These are phyloP conservation scores for Paecilomyces sp. DNA, from an alignment of 2,329 filamentous ascomycete genomes.

Conservation along the genomic window DNA sequence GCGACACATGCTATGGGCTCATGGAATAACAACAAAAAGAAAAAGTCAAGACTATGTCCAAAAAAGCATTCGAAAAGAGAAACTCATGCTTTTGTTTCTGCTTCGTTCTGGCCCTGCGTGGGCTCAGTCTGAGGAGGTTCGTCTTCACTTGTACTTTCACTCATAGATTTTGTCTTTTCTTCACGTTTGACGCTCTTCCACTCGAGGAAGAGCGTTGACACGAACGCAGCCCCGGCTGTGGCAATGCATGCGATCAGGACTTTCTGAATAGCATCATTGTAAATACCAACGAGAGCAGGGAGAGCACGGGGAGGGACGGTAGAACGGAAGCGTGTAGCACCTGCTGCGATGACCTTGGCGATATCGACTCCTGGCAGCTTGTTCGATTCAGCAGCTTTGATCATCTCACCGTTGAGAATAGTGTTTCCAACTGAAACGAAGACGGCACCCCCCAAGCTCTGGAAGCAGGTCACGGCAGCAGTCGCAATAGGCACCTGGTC, in stretches of 20 bases:
- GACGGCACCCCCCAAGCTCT: conserved; percentile 14
- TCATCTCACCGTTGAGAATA: conserved; percentile 11
- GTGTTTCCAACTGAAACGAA: conserved; percentile 15
- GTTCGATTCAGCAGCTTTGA: conserved; percentile 3
- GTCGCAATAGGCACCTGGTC: conserved; percentile 13
- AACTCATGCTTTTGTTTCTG: background rate
- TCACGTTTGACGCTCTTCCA: background rate
- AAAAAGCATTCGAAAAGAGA: background rate
- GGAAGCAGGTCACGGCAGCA: conserved; percentile 10
- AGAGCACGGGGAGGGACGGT: conserved; percentile 3
- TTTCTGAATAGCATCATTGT: conserved; percentile 10
- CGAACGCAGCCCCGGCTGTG: conserved; percentile 8
- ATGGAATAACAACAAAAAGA: background rate
- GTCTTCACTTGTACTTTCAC: background rate
- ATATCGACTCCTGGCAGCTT: conserved; percentile 7
- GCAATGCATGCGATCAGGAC: conserved; percentile 10
- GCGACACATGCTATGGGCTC: background rate
- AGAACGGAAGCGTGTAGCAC: conserved; percentile 9
- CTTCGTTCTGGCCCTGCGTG: background rate
- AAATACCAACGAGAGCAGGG: conserved; percentile 7
- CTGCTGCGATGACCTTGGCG: conserved; percentile 6
- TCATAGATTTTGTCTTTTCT: background rate
- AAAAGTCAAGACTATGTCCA: background rate
- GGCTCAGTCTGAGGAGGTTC: background rate
- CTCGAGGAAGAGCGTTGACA: conserved; percentile 6